Evolutionary conservation across 306 rosid genomes (phyloP), one percentile per base, ranked within the genome.

Genomic region (Alnus rubra): DNA sequence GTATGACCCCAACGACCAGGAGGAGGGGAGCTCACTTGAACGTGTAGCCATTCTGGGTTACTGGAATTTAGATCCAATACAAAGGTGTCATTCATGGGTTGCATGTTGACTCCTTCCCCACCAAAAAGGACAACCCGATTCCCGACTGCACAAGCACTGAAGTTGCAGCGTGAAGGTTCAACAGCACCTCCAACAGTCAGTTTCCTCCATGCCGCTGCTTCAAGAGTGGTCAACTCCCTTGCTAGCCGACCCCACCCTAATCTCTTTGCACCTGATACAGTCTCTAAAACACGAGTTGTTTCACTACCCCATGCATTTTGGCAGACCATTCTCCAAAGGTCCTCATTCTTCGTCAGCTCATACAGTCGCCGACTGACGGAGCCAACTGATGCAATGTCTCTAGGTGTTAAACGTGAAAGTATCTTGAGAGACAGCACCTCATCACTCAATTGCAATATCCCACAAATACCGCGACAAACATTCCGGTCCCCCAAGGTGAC

Each of bases 1-100:
- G 99, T 96, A 80, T 96, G 99, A 68, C 98, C 98, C 98, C 99
- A 96, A 35, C 99, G 95, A 73, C 99, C 99, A 37, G 97, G 99
- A 59, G 99, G 99, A 77, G 99, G 99, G 60, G 99, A 96, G 86
- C 97, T 93, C 81, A 96, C 99, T 74, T 93, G 98, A 73, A 96
- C 97, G 62, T 91, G 97, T 79, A 93, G 94, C 99, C 99, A 96
- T 82, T 93, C 99, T 0, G 99, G 99, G 74, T 89, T 93, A 80
- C 88, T 90, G 59, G 98, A 82, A 84, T 90, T 93, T 77, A 96
- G 88, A 83, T 96, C 99, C 81, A 96, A 84, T 73, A 96, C 94
- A 33, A 96, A 96, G 50, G 99, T 96, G 82, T 96, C 99, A 73
- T 96, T 96, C 99, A 96, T 96, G 3, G 99, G 99, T 81, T 96